Evolutionary conservation across 805 yeast genomes (phyloP), one percentile per base, ranked within the genome.

Genomic region (Saturnispora quitensis): DNA sequence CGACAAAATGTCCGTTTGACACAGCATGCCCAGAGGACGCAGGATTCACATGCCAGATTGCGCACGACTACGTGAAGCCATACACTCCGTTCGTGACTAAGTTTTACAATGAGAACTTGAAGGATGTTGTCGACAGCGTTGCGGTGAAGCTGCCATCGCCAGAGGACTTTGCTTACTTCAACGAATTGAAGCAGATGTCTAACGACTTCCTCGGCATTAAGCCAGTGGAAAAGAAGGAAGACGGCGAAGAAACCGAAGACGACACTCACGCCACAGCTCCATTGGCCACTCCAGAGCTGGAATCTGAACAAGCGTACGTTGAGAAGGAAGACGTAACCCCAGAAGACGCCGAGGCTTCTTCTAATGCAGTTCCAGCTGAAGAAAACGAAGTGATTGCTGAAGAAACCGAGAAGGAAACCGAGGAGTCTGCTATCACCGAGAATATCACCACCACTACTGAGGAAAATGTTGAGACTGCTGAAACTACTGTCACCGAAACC

Each of bases 1-100:
- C 42, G 27, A 50, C 38, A 12, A 50, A 54, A 6, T 65, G 69
- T 54, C 68, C 69, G 2, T 42, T 64, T 31, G 48, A 53, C 22
- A 38, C 53, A 22, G 56, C 60, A 2, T 50, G 56, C 33, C 50
- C 49, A n/a, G 35, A 43, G 6, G 52, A 50, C 4, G 53, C 47
- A 6, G 69, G 50, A 50, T 51, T 25, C 52, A 55, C 47, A 18
- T 42, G 64, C 15, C 62, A 62, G 48, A 20, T 44, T n/a, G 55
- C 51, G 17, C 62, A 58, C 48, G 20, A 51, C 1, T 50, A 52
- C 25, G 50, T 59, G 2, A 51, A 55, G 42, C 66, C 67, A 24
- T 57, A 53, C 24, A 40, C 55, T 15, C 55, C 36, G 20, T 44
- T 43, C 2, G 56, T 51, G 12, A 17, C 47, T n/a, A 51, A 50